These are phyloP conservation scores for Tetrapisispora pingtungensis DNA, from an alignment of 805 yeast genomes.

Conservation along the genomic window DNA sequence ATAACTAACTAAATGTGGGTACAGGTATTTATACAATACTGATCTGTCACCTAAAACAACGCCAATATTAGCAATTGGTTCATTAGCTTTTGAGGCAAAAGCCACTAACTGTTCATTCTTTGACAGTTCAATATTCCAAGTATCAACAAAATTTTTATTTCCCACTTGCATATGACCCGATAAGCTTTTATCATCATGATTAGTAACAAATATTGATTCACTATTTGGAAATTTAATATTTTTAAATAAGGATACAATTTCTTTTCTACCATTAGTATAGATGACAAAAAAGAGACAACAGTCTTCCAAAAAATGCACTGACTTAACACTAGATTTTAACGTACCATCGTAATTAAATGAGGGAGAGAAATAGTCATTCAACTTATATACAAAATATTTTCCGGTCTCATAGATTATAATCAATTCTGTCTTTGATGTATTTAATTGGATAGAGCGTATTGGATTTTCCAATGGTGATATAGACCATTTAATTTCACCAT, in stretches of 20 bases:
- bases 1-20: conserved; percentile 55
- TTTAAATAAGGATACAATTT: conserved; percentile 7
- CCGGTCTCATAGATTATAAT: conserved; percentile 26
- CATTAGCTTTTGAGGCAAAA: conserved; percentile 32
- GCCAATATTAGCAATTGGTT: conserved; percentile 50
- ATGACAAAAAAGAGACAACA: conserved; percentile 11
- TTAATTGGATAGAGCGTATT: conserved; percentile 17
- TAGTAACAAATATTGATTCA: conserved; percentile 10
- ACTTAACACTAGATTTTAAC: background rate
- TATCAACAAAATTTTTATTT: conserved; percentile 16
- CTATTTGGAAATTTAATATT: conserved; percentile 7
- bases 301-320: conserved; percentile 4
- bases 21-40: conserved; percentile 73
- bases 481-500: conserved; percentile 35
- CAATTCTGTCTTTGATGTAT: conserved; percentile 12
- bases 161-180: conserved; percentile 19
- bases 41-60: conserved; percentile 56
- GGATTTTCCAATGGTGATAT: conserved; percentile 15
- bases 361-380: conserved; percentile 4
- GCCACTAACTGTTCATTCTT: conserved; percentile 33
- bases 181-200: conserved; percentile 15
- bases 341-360: background rate
- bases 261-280: conserved; percentile 7
- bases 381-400: conserved; percentile 9
- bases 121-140: conserved; percentile 32